Base-by-base conservation (phyloP, 129 eudicot genomes). In the Glebionis coronaria region DNA sequence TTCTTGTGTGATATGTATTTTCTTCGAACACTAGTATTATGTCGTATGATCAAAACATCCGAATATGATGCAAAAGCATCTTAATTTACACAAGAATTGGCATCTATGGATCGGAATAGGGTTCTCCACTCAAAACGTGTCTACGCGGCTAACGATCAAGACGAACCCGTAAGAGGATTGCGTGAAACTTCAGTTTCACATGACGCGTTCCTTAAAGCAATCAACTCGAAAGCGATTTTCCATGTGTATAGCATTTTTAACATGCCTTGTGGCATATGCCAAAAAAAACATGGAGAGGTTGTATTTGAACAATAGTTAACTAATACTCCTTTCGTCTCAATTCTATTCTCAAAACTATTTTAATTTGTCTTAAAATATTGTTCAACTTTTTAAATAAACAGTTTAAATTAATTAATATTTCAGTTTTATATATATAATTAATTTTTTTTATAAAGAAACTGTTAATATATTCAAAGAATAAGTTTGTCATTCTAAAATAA, bases 111-210 rank as follows among this genome's bases (percentile, higher is more conserved):
- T 35, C 42, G 59, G 28, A 63, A 66, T 14, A 66, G 15, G 50
- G 23, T 49, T 66, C 59, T 29, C 71, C 71, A 49, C 59, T 25
- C 23, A 49, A 14, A 13, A n/a, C 25, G 44, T 66, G n/a, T 66
- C 57, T 46, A 47, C 12, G 46, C 13, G 21, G 7, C 67, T 63
- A 19, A 12, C 69, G 9, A 40, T 23, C 15, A 46, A 8, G 56
- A 44, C 13, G 56, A 64, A 49, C 25, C 20, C 27, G 1, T 47
- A 13, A 15, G 4, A 49, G 44, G 27, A n/a, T 25, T 28, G 27
- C 15, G 14, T 47, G 14, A 7, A 46, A 9, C 61, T 65, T 65
- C 58, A 9, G 7, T 9, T 65, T 65, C 28, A 9, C 12, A 3
- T 25, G 44, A 18, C n/a, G 47, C 40, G 2, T 65, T 44, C 15